Base-by-base conservation (phyloP, 495 filamentous ascomycete genomes). In the Amorphotheca resinae region DNA sequence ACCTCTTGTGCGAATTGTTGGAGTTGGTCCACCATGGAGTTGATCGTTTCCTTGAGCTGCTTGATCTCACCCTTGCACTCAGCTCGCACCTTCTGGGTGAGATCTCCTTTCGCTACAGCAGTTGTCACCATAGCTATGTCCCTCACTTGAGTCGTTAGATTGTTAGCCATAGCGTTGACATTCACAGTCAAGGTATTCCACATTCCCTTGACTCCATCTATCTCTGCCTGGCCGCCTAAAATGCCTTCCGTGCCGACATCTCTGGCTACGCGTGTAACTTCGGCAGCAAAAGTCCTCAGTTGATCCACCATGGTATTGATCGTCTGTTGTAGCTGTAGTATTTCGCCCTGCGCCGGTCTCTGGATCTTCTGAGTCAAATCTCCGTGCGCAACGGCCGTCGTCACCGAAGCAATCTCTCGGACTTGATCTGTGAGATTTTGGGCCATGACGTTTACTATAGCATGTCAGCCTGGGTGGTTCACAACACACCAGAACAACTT, bases 281-380 rank as follows among this genome's bases (percentile, higher is more conserved):
- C 89, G 12, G 86, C 89, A 33, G 91, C 91, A 65, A 99, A 99
- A 9, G 87, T 94, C 44, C 88, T 79, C 37, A 99, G 69, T 65
- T 99, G 91, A 53, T 94, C 89, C 56, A 99, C 93, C 91, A 98
- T 98, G 60, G 83, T 93, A 54, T 98, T 98, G 53, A 98, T 96
- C 0, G 91, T 98, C 58, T 95, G 85, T 60, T 98, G 93, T 17
- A 98, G 69, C 58, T 96, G 84, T 23, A 95, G 66, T 52, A 98
- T 96, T 67, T 98, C 93, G 54, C 91, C 91, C 54, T 84, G 80
- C 44, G 91, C 93, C 16, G 87, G 84, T 60, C 87, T 80, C 56
- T 93, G 82, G 48, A 98, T 95, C 63, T 96, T 96, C 62, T 91
- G 83, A 49, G 84, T 93, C 45, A 98, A 67, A 66, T 98, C 89